These are phyloP conservation scores for Pichia thaimueangensis DNA, from an alignment of 805 yeast genomes.

Conservation along the genomic window DNA sequence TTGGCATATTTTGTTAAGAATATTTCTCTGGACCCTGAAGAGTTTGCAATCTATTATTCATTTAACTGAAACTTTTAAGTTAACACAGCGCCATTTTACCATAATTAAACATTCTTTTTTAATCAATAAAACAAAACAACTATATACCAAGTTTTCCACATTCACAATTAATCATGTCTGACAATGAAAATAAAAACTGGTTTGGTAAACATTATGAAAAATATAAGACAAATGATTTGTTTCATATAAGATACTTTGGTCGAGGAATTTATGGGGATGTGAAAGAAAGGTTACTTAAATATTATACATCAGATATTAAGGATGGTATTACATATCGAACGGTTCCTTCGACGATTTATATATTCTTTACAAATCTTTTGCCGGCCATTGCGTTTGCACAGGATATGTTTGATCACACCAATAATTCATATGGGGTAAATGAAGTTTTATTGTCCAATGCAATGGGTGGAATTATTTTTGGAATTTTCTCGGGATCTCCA, in stretches of 20 bases:
- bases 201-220: background rate
- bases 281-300: constrained; percentile 46
- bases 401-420: constrained; percentile 91
- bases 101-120: too few relatives aligned
- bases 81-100: too few relatives aligned
- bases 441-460: constrained; percentile 83
- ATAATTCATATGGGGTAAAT: constrained; percentile 83
- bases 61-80: too few relatives aligned
- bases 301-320: constrained; percentile 67
- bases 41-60: too few relatives aligned
- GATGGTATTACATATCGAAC: constrained; percentile 86
- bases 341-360: constrained; percentile 73
- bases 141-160: too few relatives aligned
- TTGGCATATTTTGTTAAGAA: too few relatives aligned
- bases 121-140: too few relatives aligned
- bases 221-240: constrained; percentile 16
- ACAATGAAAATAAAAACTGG: background rate
- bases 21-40: too few relatives aligned
- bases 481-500: constrained; percentile 84
- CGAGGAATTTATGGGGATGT: constrained; percentile 52
- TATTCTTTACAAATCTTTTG: constrained; percentile 82
- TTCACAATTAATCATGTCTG: too few relatives aligned
- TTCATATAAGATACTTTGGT: constrained; percentile 29
- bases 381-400: constrained; percentile 97
- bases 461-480: constrained; percentile 84